A percentile compares a stretch with the other conserved stretches of the same genome.
Conservation (phyloP, 1,139 yeast genomes). For the Pichia sp. region DNA sequence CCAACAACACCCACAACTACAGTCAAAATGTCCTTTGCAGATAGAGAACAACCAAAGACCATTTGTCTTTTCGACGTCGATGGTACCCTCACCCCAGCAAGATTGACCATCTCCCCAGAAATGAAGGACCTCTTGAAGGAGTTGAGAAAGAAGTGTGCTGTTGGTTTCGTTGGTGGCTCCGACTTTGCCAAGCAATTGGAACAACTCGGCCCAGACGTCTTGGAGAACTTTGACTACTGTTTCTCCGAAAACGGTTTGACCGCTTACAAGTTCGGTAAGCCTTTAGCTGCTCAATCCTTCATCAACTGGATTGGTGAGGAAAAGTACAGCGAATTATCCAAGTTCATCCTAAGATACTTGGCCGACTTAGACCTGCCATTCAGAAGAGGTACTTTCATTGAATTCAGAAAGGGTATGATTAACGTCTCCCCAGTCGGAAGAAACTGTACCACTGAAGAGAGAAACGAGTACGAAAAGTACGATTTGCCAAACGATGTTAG, state of each 20-base stretch:
- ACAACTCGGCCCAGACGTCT: constrained; percentile 78
- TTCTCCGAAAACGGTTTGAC: constrained; percentile 97
- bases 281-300: constrained; percentile 88
- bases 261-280: constrained; percentile 85
- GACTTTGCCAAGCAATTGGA: constrained; percentile 92
- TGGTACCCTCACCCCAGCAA: constrained; percentile 97
- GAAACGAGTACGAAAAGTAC: constrained; percentile 81
- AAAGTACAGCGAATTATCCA: constrained; percentile 81
- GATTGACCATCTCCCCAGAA: constrained; percentile 75
- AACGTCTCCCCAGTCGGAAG: constrained; percentile 98
- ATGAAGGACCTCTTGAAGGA: constrained; percentile 63
- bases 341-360: constrained; percentile 78
- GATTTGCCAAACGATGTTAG: constrained; percentile 79
- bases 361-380: constrained; percentile 83
- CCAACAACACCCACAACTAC: no score
- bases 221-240: constrained; percentile 85
- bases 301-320: constrained; percentile 95
- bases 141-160: constrained; percentile 82
- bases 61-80: constrained; percentile 93
- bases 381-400: constrained; percentile 96
- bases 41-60: constrained; percentile 49
- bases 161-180: constrained; percentile 98
- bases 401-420: constrained; percentile 99
- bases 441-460: constrained; percentile 90
- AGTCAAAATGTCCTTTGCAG: constrained; percentile 49